phyloP scores from a whole-genome alignment of 1,284 basidiomycete genomes.

The Trichosporon sp. region DNA sequence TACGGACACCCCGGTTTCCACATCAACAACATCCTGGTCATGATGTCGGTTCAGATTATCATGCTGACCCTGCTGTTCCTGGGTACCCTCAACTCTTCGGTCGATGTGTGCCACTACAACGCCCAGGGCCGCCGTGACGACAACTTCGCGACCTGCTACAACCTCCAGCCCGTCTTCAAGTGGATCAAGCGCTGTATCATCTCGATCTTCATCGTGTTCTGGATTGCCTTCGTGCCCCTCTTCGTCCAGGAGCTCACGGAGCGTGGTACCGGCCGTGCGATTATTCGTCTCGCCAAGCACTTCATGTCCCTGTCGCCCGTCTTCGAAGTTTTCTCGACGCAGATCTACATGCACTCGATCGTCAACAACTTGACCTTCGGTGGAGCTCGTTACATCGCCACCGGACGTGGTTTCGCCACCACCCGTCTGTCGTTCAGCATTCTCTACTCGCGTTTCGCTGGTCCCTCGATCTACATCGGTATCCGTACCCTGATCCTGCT shows the following conservation, averaged over 20 bases:
- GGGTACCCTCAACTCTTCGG: slow-evolving; percentile 76
- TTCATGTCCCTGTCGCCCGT: slow-evolving; percentile 88
- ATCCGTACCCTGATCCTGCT: slow-evolving; percentile 84
- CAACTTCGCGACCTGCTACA: slow-evolving; percentile 73
- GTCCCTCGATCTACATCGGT: slow-evolving; percentile 91
- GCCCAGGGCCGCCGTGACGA: slow-evolving; percentile 52
- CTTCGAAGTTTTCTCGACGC: slow-evolving; percentile 93
- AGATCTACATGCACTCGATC: slow-evolving; percentile 94
- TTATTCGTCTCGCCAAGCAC: slow-evolving; percentile 84
- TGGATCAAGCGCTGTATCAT: slow-evolving; percentile 95
- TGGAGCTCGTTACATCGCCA: slow-evolving; percentile 95
- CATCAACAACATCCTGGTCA: slow-evolving; percentile 99
- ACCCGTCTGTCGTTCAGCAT: slow-evolving; percentile 88
- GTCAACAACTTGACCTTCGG: slow-evolving; percentile 91
- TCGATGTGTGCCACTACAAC: slow-evolving; percentile 74
- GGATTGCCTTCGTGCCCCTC: slow-evolving; percentile 86
- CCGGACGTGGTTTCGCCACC: slow-evolving; percentile 95
- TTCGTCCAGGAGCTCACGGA: slow-evolving; percentile 95
- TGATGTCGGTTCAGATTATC: slow-evolving; percentile 89
- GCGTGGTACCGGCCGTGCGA: slow-evolving; percentile 80
- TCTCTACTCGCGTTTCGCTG: slow-evolving; percentile 91
- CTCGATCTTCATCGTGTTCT: slow-evolving; percentile 93
- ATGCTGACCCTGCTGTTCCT: slow-evolving; percentile 82
- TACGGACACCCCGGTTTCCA: slow-evolving; percentile 99
- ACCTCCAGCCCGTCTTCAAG: slow-evolving; percentile 77